Base-by-base conservation (phyloP, 2,329 filamentous ascomycete genomes). In the Fusarium sp. region DNA sequence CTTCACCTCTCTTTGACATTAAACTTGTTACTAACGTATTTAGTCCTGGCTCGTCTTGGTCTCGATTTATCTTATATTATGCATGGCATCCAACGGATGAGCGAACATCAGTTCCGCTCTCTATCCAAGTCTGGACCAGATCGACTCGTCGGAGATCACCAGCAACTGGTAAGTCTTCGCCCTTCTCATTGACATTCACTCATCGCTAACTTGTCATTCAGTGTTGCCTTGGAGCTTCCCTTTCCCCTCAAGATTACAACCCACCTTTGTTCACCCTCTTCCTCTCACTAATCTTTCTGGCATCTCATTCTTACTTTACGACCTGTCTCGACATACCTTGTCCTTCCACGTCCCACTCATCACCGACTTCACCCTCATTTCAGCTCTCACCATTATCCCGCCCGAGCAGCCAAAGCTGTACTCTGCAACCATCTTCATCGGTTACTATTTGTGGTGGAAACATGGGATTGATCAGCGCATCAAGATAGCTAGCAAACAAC, bases 401-500 rank as follows among this genome's bases (percentile, higher is more conserved):
- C 10, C 22, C 35, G 7, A n/a, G 1, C 9, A 12, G 33, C 4
- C 33, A 20, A 8, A 4, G 0, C 13, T 52, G 7, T 13, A 12
- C 18, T 27, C 10, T 18, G 4, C 31, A 35, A 9, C 2, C 15
- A 22, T 10, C 46, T 35, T 25, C 29, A 4, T 22, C 10, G 20
- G 4, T 14, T 50, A 20, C 18, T 25, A 14, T 13, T 10, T 25
- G n/a, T n/a, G 49, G 3, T 27, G 22, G 22, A 38, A 6, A 17
- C 0, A 12, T 52, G 2, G 18, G 13, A 6, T n/a, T 52, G 33
- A 10, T 27, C 49, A n/a, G 14, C 33, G 13, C 10, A 29, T 10
- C 14, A 17, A 36, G 15, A n/a, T 53, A 53, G 14, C 18, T n/a
- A 39, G 49, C 33, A 27, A 39, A 9, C 13, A 38, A 52, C 9